These are phyloP conservation scores for Salinomyces thailandicus DNA, from an alignment of 2,329 filamentous ascomycete genomes.

Conservation along the genomic window DNA sequence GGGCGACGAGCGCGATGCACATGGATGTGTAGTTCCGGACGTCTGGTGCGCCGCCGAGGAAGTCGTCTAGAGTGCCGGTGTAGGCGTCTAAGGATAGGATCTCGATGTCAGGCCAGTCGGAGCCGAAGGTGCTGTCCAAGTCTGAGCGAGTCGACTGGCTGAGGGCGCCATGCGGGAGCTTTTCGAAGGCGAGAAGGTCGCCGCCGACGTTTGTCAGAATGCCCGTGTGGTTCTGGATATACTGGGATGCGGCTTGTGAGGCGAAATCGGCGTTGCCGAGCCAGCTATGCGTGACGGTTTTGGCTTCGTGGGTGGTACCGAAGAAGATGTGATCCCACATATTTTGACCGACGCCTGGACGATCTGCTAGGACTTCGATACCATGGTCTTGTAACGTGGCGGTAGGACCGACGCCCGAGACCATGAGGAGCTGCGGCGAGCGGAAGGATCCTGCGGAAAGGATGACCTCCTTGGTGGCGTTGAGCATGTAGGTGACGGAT, in stretches of 20 bases:
- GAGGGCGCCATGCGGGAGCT: constrained; percentile 3
- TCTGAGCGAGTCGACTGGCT: neutral
- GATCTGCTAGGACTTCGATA: constrained; percentile 20
- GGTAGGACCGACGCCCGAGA: constrained; percentile 22
- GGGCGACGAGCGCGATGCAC: constrained; percentile 42
- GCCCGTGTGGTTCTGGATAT: neutral
- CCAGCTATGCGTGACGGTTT: neutral
- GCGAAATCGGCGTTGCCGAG: neutral
- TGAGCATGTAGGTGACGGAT: constrained; percentile 20
- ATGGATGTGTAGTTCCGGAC: constrained; percentile 40
- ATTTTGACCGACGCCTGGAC: constrained; percentile 22
- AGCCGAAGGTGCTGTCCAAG: constrained; percentile 1
- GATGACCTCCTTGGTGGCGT: constrained; percentile 31
- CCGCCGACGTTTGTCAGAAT: constrained; percentile 1
- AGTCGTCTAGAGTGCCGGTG: neutral
- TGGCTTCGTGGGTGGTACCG: constrained; percentile 1
- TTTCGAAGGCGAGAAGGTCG: constrained; percentile 3
- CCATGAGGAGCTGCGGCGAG: constrained; percentile 30
- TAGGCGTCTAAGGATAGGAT: constrained; percentile 1
- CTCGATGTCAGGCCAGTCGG: constrained; percentile 7
- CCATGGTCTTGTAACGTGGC: constrained; percentile 21
- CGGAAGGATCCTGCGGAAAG: constrained; percentile 35
- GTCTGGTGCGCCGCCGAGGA: constrained; percentile 1
- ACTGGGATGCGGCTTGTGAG: neutral
- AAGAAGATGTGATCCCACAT: constrained; percentile 11